A percentile compares a stretch with the other conserved stretches of the same genome.
phyloP scores from a whole-genome alignment of 805 yeast species.

The Torulaspora maleeae region DNA sequence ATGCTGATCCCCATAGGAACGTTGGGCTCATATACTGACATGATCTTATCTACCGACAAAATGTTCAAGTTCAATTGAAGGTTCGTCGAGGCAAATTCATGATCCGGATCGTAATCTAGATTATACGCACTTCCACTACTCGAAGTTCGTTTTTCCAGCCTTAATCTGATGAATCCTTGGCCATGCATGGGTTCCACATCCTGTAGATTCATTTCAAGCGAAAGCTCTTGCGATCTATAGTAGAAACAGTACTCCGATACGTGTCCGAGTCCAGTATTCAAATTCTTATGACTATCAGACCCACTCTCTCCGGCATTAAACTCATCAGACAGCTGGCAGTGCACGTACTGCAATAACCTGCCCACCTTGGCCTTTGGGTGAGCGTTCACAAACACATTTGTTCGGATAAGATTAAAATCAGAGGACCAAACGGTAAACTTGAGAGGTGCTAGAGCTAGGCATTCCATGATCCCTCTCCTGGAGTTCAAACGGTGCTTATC shows the following conservation, averaged over 20 bases:
- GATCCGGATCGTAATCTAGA: conserved; percentile 16
- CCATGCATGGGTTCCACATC: conserved; percentile 17
- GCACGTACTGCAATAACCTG: conserved; percentile 30
- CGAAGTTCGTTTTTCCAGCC: conserved; percentile 11
- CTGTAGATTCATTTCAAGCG: conserved; percentile 10
- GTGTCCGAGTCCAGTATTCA: conserved; percentile 3
- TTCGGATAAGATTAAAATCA: conserved; percentile 11
- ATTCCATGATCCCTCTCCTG: conserved; percentile 9
- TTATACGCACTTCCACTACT: conserved; percentile 5
- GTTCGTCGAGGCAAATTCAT: conserved; percentile 16
- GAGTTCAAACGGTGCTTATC: neutral
- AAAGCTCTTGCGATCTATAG: conserved; percentile 11
- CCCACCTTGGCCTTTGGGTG: conserved; percentile 26
- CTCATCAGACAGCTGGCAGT: conserved; percentile 13
- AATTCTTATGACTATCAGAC: neutral
- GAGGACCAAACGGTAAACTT: conserved; percentile 23
- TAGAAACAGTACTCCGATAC: conserved; percentile 11
- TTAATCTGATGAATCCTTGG: conserved; percentile 15
- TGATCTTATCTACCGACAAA: conserved; percentile 20
- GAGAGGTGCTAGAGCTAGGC: conserved; percentile 17
- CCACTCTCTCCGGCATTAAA: conserved; percentile 1
- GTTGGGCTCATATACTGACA: conserved; percentile 8
- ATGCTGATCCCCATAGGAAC: conserved; percentile 18
- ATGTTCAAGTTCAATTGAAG: conserved; percentile 24
- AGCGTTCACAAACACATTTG: conserved; percentile 21